These are phyloP conservation scores for Candida khao-thaluensis DNA, from an alignment of 805 yeast genomes.

Conservation along the genomic window DNA sequence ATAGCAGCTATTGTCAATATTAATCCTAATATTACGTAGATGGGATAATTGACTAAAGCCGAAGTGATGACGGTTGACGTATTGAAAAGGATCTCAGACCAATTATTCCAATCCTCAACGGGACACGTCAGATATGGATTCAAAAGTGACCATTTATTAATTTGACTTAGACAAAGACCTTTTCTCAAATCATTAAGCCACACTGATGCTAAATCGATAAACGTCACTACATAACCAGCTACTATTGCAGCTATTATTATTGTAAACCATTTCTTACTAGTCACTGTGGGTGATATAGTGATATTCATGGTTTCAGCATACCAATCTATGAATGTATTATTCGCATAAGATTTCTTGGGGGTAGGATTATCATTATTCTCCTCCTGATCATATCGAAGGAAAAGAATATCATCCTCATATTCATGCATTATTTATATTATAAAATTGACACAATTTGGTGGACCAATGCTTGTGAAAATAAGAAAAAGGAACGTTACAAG, in stretches of 20 bases:
- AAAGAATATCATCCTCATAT: conserved; percentile 7
- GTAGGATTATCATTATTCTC: neutral
- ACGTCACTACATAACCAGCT: conserved; percentile 49
- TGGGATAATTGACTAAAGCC: conserved; percentile 33
- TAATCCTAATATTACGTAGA: conserved; percentile 30
- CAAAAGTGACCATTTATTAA: conserved; percentile 40
- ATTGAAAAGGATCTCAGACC: conserved; percentile 32
- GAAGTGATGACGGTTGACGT: conserved; percentile 19
- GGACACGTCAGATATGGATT: conserved; percentile 47
- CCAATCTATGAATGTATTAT: conserved; percentile 54
- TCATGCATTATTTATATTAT: neutral
- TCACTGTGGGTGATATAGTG: conserved; percentile 16
- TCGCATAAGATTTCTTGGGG: conserved; percentile 25
- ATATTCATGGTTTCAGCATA: conserved; percentile 37
- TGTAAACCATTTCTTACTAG: conserved; percentile 46
- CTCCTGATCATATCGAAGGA: conserved; percentile 7
- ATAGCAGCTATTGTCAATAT: conserved; percentile 27
- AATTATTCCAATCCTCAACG: conserved; percentile 36
- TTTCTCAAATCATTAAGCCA: conserved; percentile 52
- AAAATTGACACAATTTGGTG: no score
- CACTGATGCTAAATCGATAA: conserved; percentile 49
- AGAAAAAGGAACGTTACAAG: no score
- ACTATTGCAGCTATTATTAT: conserved; percentile 44
- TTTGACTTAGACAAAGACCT: conserved; percentile 47
- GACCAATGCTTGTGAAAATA: no score